Base-by-base conservation (phyloP, 169 alveolate species). In the Plasmodium coatneyi region DNA sequence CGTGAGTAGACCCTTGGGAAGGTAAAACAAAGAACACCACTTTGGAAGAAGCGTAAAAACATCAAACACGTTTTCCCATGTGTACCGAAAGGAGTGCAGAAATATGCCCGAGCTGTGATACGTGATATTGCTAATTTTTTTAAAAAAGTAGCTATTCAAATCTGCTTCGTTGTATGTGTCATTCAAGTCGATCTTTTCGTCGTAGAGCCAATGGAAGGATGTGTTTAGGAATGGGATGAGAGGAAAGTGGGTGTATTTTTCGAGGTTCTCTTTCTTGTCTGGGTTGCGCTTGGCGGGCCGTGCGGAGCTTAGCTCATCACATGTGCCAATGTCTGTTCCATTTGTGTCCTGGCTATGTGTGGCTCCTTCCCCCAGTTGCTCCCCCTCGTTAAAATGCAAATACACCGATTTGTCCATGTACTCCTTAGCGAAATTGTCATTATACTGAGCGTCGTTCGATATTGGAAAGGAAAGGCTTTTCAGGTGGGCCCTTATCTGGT, bases 401-500 rank as follows among this genome's bases (percentile, higher is more conserved):
- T 82, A 76, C 36, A 56, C 81, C 39, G 95, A 95, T 28, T 96
- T 95, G 5, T 52, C 74, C 83, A 80, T 83, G 52, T 96, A 92
- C 39, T 91, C 95, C 32, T 92, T 56, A 22, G 83, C 93, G 30
- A 84, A 79, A 5, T 82, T 93, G 36, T 93, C 84, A 41, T 95
- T 95, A 86, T 96, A 96, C 39, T 95, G 92, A 6, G 86, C 14
- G 86, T 96, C 97, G 72, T 96, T 96, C 3, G 97, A 96, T 81
- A 99, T 98, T 12, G 99, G 99, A 87, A 95, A 97, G 0, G 99
- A 99, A 34, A 99, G 82, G 89, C 92, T 92, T 78, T 97, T 94
- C 52, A 98, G 96, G 96, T 99, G 99, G n/a, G 99, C 99, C 93
- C 99, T 96, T 16, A 99, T 99, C 95, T 99, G 99, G 92, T 99